Evolutionary conservation across 2,329 filamentous ascomycete species (phyloP), one percentile per base, ranked within the genome.

Genomic region (Botrytis sinoallii): DNA sequence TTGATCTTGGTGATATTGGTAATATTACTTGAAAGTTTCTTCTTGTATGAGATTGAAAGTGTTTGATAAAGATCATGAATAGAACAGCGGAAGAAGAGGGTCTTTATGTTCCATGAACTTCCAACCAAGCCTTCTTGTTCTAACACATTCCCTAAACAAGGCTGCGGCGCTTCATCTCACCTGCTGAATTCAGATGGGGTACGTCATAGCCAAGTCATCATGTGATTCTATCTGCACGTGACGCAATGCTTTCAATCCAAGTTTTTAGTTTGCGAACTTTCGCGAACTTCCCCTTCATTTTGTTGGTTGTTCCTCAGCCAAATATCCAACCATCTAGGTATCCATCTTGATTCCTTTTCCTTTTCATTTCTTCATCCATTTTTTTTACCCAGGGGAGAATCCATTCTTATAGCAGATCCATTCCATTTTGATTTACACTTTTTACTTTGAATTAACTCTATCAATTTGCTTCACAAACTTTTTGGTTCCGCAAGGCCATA

Each of bases 11-110:
- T 59, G 52, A 48, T 68, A 18, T 48, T 57, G 48, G 52, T 29
- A 38, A 25, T 14, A 18, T 44, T 25, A 16, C 52, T 46, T 46
- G 64, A 14, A 59, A 20, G 12, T 25, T 57, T 71, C 52, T 57
- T 68, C 65, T 48, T 67, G 20, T n/a, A 35, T 29, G 55, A 25
- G 32, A 59, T 72, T 52, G 63, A 16, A 69, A 20, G 68, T 38
- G 61, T 74, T 64, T 69, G 29, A 70, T 57, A 57, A 57, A 46
- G 59, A 44, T 69, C 35, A 59, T 67, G 44, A 64, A 67, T 22
- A 32, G 38, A 32, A 29, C 9, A 40, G 16, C 25, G 12, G 29
- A 71, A 29, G 48, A n/a, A 57, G 48, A 40, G 35, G 35, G 22
- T 29, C 20, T 68, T 68, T 68, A 68, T 68, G 48, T 8, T 52